Conservation (phyloP, 2,329 filamentous ascomycete species). For the Neurospora sp. region DNA sequence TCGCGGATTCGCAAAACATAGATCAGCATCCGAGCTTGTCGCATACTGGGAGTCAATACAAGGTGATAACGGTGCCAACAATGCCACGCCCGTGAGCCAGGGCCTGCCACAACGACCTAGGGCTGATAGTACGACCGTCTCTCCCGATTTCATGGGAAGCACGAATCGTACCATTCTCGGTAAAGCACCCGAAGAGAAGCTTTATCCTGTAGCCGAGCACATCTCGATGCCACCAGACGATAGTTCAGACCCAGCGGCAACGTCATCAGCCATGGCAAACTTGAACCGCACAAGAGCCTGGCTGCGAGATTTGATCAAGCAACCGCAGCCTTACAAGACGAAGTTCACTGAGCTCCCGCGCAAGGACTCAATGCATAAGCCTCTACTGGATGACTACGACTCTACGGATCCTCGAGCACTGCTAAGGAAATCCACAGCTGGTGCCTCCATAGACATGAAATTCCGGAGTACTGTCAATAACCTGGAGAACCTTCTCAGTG, state of each 20-base stretch:
- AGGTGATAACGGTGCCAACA: background rate
- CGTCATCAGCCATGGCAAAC: slow-evolving; percentile 1
- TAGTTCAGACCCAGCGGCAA: background rate
- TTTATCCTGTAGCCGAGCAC: background rate
- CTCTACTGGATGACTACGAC: background rate
- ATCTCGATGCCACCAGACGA: background rate
- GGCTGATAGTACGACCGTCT: background rate
- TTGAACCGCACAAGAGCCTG: slow-evolving; percentile 5
- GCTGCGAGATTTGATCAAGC: slow-evolving; percentile 8
- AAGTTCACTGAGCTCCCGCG: slow-evolving; percentile 7
- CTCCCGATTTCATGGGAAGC: background rate
- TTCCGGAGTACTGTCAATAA: slow-evolving; percentile 31
- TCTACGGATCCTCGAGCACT: slow-evolving; percentile 5
- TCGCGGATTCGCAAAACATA: slow-evolving; percentile 2
- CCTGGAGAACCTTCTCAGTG: slow-evolving; percentile 35
- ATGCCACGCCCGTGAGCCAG: background rate
- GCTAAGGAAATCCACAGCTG: slow-evolving; percentile 8
- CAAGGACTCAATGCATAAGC: background rate
- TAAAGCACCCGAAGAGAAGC: background rate
- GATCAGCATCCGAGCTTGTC: slow-evolving; percentile 9
- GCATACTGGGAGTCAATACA: slow-evolving; percentile 11
- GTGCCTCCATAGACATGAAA: slow-evolving; percentile 12
- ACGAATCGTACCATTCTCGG: background rate
- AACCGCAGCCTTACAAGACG: slow-evolving; percentile 7
- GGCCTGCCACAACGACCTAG: background rate